Evolutionary conservation across 2,329 filamentous ascomycete species (phyloP).

Genomic region (Harringtonia aguacate): DNA sequence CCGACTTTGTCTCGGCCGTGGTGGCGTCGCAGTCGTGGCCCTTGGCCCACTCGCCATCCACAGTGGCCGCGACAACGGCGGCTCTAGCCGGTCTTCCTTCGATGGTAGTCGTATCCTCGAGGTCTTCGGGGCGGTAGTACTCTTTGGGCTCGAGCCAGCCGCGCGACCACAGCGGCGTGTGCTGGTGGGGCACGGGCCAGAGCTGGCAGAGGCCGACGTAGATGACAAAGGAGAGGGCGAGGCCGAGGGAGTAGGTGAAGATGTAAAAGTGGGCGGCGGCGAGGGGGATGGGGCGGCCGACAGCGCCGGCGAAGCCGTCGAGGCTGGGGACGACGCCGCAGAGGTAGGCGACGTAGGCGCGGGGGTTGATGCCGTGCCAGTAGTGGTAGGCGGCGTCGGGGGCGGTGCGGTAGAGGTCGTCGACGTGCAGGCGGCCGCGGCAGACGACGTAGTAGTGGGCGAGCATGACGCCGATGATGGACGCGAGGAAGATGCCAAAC

Average conservation of each 20-base stretch:
- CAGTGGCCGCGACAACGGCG: no score
- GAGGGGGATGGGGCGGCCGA: slow-evolving; percentile 59
- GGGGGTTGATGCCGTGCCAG: slow-evolving; percentile 66
- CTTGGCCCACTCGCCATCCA: no score
- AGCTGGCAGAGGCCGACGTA: slow-evolving; percentile 64
- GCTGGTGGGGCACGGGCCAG: slow-evolving; percentile 55
- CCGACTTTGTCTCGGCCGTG: no score
- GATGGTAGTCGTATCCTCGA: no score
- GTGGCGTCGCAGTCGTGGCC: no score
- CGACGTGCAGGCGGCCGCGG: slow-evolving; percentile 68
- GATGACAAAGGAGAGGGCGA: slow-evolving; percentile 52
- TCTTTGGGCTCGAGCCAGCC: no score
- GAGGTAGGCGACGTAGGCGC: slow-evolving; percentile 74
- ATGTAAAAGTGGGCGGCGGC: slow-evolving; percentile 83
- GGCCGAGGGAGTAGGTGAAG: slow-evolving; percentile 81
- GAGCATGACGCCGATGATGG: slow-evolving; percentile 84
- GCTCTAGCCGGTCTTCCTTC: no score
- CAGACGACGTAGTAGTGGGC: slow-evolving; percentile 83
- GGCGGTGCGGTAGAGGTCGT: slow-evolving; percentile 66
- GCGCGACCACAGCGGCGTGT: no score
- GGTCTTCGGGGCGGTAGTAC: no score
- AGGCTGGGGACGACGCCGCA: slow-evolving; percentile 80
- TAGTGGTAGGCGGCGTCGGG: slow-evolving; percentile 62
- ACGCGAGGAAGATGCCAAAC: slow-evolving; percentile 85
- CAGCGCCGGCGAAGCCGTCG: slow-evolving; percentile 77